Conservation (phyloP, 306 rosid species). For the Vicia villosa region DNA sequence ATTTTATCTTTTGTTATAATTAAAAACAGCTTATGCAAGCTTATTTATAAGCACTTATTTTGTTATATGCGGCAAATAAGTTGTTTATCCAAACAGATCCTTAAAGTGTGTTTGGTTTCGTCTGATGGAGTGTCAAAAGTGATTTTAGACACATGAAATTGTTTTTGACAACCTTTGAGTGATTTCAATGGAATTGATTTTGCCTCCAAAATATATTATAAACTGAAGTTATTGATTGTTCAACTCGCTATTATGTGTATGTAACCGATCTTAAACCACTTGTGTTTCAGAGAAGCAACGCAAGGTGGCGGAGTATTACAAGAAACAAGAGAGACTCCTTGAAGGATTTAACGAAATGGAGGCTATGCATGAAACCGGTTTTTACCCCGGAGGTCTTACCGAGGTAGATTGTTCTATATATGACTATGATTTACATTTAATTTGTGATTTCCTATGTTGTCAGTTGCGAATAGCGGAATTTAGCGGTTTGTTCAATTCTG, state of each 20-base stretch:
- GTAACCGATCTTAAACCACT: neutral
- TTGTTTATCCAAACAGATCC: too few species aligned
- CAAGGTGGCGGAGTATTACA: conserved; percentile 72
- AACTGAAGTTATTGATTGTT: neutral
- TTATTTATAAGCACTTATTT: too few species aligned
- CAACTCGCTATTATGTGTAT: neutral
- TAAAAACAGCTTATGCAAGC: too few species aligned
- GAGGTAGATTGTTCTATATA: conserved; percentile 51
- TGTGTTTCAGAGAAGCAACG: conserved; percentile 51
- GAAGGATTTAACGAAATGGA: conserved; percentile 87
- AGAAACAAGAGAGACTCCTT: conserved; percentile 70
- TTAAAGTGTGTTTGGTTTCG: neutral
- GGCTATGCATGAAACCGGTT: conserved; percentile 58
- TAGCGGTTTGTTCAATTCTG: too few species aligned
- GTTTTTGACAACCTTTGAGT: neutral
- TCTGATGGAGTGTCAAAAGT: neutral
- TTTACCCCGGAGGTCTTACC: conserved; percentile 63
- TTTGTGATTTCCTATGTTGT: too few species aligned
- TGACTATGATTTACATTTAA: neutral
- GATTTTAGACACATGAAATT: neutral
- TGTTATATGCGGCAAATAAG: too few species aligned
- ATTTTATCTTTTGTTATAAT: too few species aligned
- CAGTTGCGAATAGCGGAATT: too few species aligned
- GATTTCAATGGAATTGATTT: neutral
- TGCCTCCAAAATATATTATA: neutral